Evolutionary conservation across 495 filamentous ascomycete species (phyloP), one percentile per base, ranked within the genome.

Genomic region (Copromyces sp.): DNA sequence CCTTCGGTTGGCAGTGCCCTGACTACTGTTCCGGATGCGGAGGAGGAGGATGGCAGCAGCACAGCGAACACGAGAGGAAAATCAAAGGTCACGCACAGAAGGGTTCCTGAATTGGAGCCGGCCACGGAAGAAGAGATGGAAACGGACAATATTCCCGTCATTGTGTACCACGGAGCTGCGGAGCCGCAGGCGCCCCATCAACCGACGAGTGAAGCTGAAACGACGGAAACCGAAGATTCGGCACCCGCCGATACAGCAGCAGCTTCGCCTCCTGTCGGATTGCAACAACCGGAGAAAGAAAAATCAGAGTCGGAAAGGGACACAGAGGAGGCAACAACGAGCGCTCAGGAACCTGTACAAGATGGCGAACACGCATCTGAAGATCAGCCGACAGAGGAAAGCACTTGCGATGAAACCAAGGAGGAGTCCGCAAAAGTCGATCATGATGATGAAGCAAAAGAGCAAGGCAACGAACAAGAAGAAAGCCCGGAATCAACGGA

Each of bases 1-100:
- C 90, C 92, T 32, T 93, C 91, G 24, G 89, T 88, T n/a, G 90
- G 90, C n/a, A 92, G 89, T 70, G 86, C 88, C 9, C 89, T 93
- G 39, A 87, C 87, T 3, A 91, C 91, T 1, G 92, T 94, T 40
- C 82, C 86, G 24, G 92, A 94, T 79, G 87, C 88, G 38, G 87
- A 89, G 35, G 92, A 94, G 76, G 92, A 94, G 71, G 84, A 88
- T 42, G 75, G 75, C 44, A 74, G 53, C 53, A 35, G 29, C 53
- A 65, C 29, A 65, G 29, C 53, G 53, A 65, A 65, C 53, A 32
- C 29, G 14, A 65, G 53, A 65, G 53, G 53, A 17, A 65, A 65
- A 65, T 35, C 53, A 32, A 65, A 65, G 29, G 53, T 65, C 29
- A 32, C 53, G 53, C 53, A 35, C 14, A 65, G 53, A 65, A 65